phyloP scores from a whole-genome alignment of 2,329 filamentous ascomycete species.

The Fusarium sp. region DNA sequence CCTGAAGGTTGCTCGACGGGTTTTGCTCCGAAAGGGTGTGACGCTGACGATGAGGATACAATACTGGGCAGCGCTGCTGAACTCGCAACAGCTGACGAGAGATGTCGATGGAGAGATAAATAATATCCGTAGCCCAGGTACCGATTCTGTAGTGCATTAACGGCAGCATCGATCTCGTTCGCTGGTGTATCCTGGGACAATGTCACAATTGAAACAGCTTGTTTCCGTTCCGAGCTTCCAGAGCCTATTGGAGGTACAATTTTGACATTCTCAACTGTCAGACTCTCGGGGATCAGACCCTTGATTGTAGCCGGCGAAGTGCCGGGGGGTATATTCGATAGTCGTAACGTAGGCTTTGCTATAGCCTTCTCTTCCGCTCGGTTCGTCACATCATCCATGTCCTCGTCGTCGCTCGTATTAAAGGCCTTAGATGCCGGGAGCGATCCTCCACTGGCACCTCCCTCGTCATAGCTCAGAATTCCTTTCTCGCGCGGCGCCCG shows the following conservation, averaged over 20 bases:
- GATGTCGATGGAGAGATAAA: constrained; percentile 83
- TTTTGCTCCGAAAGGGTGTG: constrained; percentile 85
- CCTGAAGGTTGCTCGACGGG: constrained; percentile 64
- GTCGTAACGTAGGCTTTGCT: constrained; percentile 73
- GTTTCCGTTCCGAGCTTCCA: constrained; percentile 75
- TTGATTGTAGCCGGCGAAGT: constrained; percentile 73
- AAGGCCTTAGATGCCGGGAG: constrained; percentile 79
- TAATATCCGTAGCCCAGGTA: constrained; percentile 91
- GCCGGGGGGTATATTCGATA: constrained; percentile 73
- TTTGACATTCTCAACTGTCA: constrained; percentile 81
- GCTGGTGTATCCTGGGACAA: constrained; percentile 85
- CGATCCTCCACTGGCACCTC: constrained; percentile 56
- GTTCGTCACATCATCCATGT: constrained; percentile 59
- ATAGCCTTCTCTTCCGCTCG: constrained; percentile 71
- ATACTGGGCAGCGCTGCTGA: constrained; percentile 56
- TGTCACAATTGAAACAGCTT: constrained; percentile 83
- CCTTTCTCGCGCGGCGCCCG: constrained; percentile 52
- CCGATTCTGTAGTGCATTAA: constrained; percentile 83
- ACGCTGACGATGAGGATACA: constrained; percentile 60
- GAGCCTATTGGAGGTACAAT: constrained; percentile 72
- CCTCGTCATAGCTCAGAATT: constrained; percentile 57
- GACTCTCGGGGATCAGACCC: constrained; percentile 69
- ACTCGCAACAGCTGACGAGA: constrained; percentile 79
- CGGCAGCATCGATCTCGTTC: constrained; percentile 85
- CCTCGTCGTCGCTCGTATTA: constrained; percentile 75